phyloP scores from a whole-genome alignment of 2,329 filamentous ascomycete species.

The Lecanicillium sp. region DNA sequence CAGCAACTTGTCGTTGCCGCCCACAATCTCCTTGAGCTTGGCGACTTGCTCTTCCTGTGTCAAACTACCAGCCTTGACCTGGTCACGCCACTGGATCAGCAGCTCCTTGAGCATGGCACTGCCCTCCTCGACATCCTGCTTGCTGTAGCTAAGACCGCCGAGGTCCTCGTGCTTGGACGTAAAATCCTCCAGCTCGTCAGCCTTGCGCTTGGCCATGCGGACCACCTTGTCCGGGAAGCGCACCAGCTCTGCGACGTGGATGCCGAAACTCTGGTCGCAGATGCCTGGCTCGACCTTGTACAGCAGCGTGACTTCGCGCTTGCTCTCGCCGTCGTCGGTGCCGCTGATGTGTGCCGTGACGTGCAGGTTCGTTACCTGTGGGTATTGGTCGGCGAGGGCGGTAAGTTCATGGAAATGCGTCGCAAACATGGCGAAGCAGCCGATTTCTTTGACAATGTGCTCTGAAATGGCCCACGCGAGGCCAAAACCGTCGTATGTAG shows the following conservation, averaged over 20 bases:
- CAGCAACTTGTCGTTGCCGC: constrained; percentile 56
- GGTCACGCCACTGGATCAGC: constrained; percentile 77
- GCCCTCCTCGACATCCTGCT: constrained; percentile 83
- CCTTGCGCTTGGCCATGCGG: constrained; percentile 98
- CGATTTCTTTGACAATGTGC: constrained; percentile 92
- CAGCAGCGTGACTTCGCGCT: constrained; percentile 84
- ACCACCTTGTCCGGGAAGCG: constrained; percentile 96
- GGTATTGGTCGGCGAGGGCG: constrained; percentile 76
- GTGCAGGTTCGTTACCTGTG: constrained; percentile 86
- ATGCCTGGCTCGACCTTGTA: constrained; percentile 96
- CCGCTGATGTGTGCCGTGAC: constrained; percentile 87
- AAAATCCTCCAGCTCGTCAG: constrained; percentile 96
- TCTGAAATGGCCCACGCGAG: constrained; percentile 99
- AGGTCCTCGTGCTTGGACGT: constrained; percentile 64
- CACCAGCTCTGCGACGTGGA: constrained; percentile 95
- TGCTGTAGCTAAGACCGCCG: constrained; percentile 55
- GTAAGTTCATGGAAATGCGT: constrained; percentile 99
- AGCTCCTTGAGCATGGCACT: constrained; percentile 78
- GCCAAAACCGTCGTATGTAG: constrained; percentile 96
- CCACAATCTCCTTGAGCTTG: constrained; percentile 72
- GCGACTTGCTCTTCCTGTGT: constrained; percentile 69
- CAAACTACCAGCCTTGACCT: constrained; percentile 53
- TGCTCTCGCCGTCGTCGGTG: constrained; percentile 35
- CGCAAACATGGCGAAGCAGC: constrained; percentile 89
- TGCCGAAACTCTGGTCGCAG: constrained; percentile 96